phyloP scores from a whole-genome alignment of 225 moss, liverwort and hornwort genomes.

The Lunularia cruciata region DNA sequence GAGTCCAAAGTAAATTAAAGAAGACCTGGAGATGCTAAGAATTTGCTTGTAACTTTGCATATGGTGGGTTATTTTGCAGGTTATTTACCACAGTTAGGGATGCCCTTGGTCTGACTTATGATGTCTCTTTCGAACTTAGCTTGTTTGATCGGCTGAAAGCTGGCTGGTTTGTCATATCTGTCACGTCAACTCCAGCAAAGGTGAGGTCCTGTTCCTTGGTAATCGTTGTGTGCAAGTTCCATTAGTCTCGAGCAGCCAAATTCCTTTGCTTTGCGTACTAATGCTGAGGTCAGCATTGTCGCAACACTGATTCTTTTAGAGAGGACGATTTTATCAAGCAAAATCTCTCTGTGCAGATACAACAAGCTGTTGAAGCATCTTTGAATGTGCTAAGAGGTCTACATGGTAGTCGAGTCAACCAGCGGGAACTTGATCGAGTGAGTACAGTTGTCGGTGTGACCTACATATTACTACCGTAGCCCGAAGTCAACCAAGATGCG shows the following conservation, averaged over 20 bases:
- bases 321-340: too few species aligned
- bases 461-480: too few species aligned
- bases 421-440: slow-evolving; percentile 99
- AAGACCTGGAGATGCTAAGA: too few species aligned
- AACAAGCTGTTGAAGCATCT: slow-evolving; percentile 96
- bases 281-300: too few species aligned
- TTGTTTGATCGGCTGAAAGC: slow-evolving; percentile 95
- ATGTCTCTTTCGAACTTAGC: slow-evolving; percentile 98
- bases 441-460: too few species aligned
- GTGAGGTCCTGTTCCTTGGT: slow-evolving; percentile 29
- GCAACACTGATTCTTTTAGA: too few species aligned
- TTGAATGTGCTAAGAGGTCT: slow-evolving; percentile 93
- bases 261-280: too few species aligned
- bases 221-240: too few species aligned
- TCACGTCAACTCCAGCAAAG: slow-evolving; percentile 97
- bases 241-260: too few species aligned
- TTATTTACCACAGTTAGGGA: slow-evolving; percentile 97
- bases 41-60: too few species aligned
- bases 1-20: too few species aligned
- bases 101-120: slow-evolving; percentile 97
- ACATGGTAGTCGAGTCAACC: slow-evolving; percentile 93
- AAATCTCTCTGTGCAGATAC: slow-evolving; percentile 55
- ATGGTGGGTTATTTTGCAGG: slow-evolving; percentile 72
- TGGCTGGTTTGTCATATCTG: slow-evolving; percentile 99
- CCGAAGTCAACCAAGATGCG: too few species aligned